A percentile compares a stretch with the other conserved stretches of the same genome.
Conservation (phyloP, 2,329 filamentous ascomycete species). For the Pseudogymnoascus sp. region DNA sequence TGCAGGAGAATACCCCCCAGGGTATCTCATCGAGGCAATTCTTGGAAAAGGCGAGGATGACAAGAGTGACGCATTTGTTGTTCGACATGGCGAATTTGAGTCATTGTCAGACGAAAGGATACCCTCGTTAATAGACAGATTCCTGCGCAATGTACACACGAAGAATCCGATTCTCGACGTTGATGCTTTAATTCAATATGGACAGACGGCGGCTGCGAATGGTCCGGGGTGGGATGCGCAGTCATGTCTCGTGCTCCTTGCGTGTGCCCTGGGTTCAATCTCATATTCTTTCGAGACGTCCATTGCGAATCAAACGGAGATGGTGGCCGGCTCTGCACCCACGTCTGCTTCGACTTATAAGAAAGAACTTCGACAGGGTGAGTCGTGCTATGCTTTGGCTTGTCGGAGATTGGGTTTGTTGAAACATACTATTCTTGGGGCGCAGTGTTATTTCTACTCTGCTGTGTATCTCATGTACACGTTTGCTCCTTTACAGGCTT, state of each 20-base stretch:
- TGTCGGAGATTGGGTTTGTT: constrained; percentile 25
- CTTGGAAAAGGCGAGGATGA: neutral
- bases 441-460: constrained; percentile 33
- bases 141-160: constrained; percentile 29
- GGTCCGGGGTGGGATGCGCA: constrained; percentile 27
- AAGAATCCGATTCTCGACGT: constrained; percentile 31
- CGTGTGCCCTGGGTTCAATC: constrained; percentile 26
- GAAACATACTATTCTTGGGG: constrained; percentile 25
- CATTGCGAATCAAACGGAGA: constrained; percentile 6
- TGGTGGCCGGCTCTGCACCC: neutral
- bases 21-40: neutral
- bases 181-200: constrained; percentile 20
- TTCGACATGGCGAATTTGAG: neutral
- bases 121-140: constrained; percentile 24
- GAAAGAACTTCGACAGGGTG: constrained; percentile 19
- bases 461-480: constrained; percentile 35
- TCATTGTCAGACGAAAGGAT: constrained; percentile 23
- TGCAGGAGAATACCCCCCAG: constrained; percentile 10
- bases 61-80: neutral
- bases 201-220: constrained; percentile 19
- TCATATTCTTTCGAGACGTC: constrained; percentile 21
- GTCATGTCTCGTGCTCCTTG: constrained; percentile 28
- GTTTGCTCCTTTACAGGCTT: constrained; percentile 31
- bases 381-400: constrained; percentile 26
- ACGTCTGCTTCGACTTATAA: neutral